Evolutionary conservation across 768 basidiomycete genomes (phyloP), one percentile per base, ranked within the genome.

Genomic region (Tylopilus plumbeoviolaceoides): DNA sequence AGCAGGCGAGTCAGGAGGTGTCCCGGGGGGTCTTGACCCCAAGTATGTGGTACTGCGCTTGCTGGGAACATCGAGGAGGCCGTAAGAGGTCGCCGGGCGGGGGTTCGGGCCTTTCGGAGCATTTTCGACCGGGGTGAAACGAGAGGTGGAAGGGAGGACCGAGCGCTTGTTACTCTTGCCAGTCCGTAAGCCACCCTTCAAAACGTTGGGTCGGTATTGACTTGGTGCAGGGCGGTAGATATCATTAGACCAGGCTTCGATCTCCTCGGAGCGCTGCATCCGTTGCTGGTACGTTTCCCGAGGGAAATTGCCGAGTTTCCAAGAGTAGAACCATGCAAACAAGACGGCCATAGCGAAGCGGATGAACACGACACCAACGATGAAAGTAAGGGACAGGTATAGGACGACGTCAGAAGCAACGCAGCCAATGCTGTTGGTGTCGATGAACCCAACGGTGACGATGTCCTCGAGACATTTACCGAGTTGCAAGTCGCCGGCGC

Each of bases 301-400:
- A 56, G 89, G 87, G 78, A 95, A 98, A 58, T 90, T 88, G 44
- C 97, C 97, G 39, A 99, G 78, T 63, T 84, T 84, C 86, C 90
- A 93, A n/a, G 89, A 92, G 69, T 91, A 88, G 80, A 98, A 98
- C 97, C 97, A 99, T 23, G 89, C 80, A 72, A 98, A 99, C 68
- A 95, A 78, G 65, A 97, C 90, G 44, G 97, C 97, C 93, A 98
- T 95, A 60, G 81, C 75, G 73, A 98, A 99, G 33, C 93, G 90
- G 68, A 97, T 93, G 49, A 82, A 79, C 58, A 98, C 95, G 56
- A 98, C 95, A 55, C 95, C 95, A 57, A 95, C 87, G 68, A 99
- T 98, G 80, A 98, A 97, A 59, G 93, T 81, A 62, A 98, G 85
- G 44, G 95, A 98, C 51, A 95, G 78, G 69, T 93, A 95, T 53